Conservation (phyloP, 2,329 filamentous ascomycete species). For the Arthrobotrys musiformis region DNA sequence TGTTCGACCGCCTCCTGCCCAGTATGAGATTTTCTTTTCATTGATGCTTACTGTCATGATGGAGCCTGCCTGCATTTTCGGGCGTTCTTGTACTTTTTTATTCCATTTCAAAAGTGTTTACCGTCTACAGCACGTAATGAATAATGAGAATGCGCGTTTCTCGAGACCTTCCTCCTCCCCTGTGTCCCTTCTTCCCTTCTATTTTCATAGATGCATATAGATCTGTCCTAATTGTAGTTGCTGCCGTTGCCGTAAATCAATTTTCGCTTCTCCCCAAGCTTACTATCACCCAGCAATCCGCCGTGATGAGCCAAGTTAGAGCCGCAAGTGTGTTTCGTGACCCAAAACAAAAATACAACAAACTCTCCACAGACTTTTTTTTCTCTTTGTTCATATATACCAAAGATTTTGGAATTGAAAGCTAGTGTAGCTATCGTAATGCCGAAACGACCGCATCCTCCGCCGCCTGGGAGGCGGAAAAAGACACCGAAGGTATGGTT, state of each 20-base stretch:
- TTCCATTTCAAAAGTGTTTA: neutral
- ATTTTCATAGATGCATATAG: neutral
- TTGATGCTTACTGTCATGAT: no score
- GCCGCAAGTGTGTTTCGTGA: conserved; percentile 19
- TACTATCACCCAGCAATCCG: no score
- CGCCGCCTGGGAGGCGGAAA: conserved; percentile 37
- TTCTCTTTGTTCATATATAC: no score
- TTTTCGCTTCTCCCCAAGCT: no score
- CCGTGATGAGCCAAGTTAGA: neutral
- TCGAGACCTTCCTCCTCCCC: neutral
- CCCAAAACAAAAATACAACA: conserved; percentile 33
- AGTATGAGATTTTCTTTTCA: neutral
- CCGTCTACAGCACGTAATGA: conserved; percentile 1
- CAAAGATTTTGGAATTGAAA: no score
- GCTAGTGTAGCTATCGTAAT: neutral
- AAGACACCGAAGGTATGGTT: conserved; percentile 42
- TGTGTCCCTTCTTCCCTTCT: neutral
- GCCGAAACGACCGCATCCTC: conserved; percentile 50
- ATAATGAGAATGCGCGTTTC: conserved; percentile 14
- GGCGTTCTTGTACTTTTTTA: conserved; percentile 7
- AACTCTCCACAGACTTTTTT: neutral
- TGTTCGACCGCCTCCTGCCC: conserved; percentile 30
- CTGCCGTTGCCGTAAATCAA: no score
- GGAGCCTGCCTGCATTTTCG: conserved; percentile 11
- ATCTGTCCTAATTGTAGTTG: no score